Conservation (phyloP, 257 asterid species). For the Capsicum pubescens region DNA sequence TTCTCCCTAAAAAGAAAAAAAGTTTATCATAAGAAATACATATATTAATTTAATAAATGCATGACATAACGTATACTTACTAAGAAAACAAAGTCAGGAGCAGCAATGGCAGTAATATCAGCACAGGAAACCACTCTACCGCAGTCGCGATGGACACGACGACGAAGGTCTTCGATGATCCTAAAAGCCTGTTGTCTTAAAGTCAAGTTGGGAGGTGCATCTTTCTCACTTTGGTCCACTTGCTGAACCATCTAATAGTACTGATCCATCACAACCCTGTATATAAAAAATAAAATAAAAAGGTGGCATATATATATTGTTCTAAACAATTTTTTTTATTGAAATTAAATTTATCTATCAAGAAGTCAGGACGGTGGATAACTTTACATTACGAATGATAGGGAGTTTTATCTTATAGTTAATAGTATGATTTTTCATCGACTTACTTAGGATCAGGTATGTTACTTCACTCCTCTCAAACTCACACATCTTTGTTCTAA, state of each 20-base stretch:
- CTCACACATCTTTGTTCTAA: no score
- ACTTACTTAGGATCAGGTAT: no score
- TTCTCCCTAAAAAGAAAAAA: neutral
- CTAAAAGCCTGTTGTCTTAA: conserved; percentile 28
- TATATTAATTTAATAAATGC: neutral
- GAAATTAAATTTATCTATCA: no score
- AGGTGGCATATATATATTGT: neutral
- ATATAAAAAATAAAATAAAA: neutral
- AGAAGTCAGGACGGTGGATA: neutral
- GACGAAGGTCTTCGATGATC: conserved; percentile 37
- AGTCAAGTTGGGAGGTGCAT: conserved; percentile 43
- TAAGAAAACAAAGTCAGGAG: conserved; percentile 36
- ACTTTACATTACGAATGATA: neutral
- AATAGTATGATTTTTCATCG: no score
- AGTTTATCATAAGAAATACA: neutral
- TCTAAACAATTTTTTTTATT: neutral
- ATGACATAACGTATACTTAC: neutral
- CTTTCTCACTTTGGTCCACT: conserved; percentile 42
- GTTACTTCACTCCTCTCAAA: no score
- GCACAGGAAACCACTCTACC: conserved; percentile 43
- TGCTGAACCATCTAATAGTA: conserved; percentile 40
- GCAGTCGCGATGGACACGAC: conserved; percentile 15
- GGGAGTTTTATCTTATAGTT: no score
- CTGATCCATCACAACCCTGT: conserved; percentile 44
- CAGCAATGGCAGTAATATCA: conserved; percentile 38